Conservation (phyloP, 164 flowering plant genomes). For the Houttuynia cordata region DNA sequence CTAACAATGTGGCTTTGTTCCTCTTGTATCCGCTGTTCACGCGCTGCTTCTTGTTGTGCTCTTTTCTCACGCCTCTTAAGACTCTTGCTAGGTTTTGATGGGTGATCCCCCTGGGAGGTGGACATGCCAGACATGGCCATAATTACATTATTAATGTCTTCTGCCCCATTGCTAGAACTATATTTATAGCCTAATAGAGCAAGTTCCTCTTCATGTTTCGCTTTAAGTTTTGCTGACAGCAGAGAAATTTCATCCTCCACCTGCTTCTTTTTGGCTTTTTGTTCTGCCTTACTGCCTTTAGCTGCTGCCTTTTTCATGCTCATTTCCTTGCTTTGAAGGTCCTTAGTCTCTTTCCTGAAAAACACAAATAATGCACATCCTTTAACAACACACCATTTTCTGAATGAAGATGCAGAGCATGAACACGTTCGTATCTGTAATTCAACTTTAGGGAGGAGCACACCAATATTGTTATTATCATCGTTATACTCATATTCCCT, state of each 20-base stretch:
- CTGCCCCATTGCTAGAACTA: slow-evolving; percentile 21
- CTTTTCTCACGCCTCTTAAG: slow-evolving; percentile 62
- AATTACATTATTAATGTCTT: slow-evolving; percentile 48
- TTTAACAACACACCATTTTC: background rate
- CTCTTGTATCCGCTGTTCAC: slow-evolving; percentile 80
- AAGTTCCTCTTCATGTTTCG: slow-evolving; percentile 70
- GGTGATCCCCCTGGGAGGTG: slow-evolving; percentile 29
- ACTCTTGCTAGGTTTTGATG: slow-evolving; percentile 66
- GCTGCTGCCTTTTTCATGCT: slow-evolving; percentile 79
- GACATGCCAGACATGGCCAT: slow-evolving; percentile 87
- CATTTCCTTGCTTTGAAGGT: slow-evolving; percentile 70
- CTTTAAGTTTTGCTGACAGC: slow-evolving; percentile 63
- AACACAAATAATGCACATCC: background rate
- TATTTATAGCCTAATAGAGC: slow-evolving; percentile 55
- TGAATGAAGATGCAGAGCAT: background rate
- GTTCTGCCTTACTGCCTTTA: slow-evolving; percentile 96
- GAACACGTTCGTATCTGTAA: background rate
- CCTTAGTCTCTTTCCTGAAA: slow-evolving; percentile 59
- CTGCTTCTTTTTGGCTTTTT: slow-evolving; percentile 89
- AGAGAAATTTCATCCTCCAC: slow-evolving; percentile 79
- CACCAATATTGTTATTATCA: too few species aligned
- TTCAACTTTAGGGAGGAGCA: background rate
- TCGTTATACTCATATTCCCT: too few species aligned
- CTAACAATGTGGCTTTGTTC: slow-evolving; percentile 69
- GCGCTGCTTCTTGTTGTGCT: slow-evolving; percentile 85